Evolutionary conservation across 768 basidiomycete genomes (phyloP), one percentile per base, ranked within the genome.

Genomic region (Kwoniella pini): DNA sequence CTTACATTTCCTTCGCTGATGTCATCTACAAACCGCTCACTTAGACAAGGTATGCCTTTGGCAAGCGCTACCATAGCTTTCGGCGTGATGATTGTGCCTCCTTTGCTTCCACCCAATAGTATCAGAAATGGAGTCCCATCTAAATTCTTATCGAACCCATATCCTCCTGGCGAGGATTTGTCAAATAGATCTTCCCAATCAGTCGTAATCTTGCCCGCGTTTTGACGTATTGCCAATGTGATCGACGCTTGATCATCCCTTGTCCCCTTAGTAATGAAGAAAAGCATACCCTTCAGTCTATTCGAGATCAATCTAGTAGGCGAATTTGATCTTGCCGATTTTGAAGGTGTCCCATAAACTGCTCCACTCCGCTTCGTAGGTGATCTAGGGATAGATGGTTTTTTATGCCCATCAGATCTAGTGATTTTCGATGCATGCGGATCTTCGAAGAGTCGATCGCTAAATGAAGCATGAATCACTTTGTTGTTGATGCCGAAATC

Each of bases 11-110:
- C 24, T 0, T 58, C 36, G 3, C 66, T 17, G 7, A 60, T 57
- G 17, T 54, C 55, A 15, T 68, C 56, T 22, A 64, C 60, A 84
- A 86, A 92, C 11, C 81, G 78, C 4, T 82, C 74, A 1, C 82
- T 83, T 11, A 96, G 69, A 65, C 90, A 92, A 3, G 93, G 93
- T 52, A 96, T 86, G 11, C 92, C 92, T 39, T 92, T 80, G 0
- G 89, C 91, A 31, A 97, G 83, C 5, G 91, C 89, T 2, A 87
- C 82, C 54, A 95, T 80, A 69, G 84, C 91, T 77, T 93, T 94
- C 10, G 87, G 84, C 66, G 89, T 92, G 57, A 85, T 64, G 30
- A 50, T 21, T 2, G 49, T n/a, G 11, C 60, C 27, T 4, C 17
- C 44, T 38, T 54, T 62, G 7, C 63, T 28, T 7, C 17, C 44